A percentile compares a stretch with the other conserved stretches of the same genome.
phyloP scores from a whole-genome alignment of 2,329 filamentous ascomycete species.

The Sphaerulina vaccinii region DNA sequence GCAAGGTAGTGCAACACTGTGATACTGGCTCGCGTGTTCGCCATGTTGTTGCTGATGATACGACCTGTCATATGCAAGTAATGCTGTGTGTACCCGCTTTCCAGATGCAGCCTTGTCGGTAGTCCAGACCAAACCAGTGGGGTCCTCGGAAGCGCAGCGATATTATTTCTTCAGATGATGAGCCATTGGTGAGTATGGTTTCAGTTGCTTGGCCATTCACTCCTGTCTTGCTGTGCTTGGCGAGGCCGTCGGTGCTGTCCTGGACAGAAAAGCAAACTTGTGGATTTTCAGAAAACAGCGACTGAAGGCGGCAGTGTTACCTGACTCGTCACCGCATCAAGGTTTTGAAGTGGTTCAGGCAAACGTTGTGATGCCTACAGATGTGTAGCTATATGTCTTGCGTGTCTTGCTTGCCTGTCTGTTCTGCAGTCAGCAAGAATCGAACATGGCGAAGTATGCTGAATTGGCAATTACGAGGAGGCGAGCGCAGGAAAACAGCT shows the following conservation, averaged over 20 bases:
- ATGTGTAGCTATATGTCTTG: not conserved
- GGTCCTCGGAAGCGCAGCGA: too few species aligned
- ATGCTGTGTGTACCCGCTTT: not conserved
- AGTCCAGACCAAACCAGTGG: not conserved
- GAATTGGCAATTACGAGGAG: not conserved
- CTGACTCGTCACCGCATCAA: too few species aligned
- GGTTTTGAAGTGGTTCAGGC: not conserved
- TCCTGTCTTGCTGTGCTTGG: not conserved
- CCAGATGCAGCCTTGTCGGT: not conserved
- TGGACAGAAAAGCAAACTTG: not conserved
- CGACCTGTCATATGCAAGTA: not conserved
- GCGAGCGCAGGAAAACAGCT: not conserved
- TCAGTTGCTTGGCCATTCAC: not conserved
- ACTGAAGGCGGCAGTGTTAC: not conserved
- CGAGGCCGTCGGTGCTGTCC: not conserved
- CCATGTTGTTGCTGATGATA: not conserved
- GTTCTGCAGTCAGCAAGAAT: not conserved
- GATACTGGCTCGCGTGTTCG: slow-evolving; percentile 9
- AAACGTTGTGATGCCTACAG: not conserved
- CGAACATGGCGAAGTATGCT: not conserved
- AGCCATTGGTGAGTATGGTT: not conserved
- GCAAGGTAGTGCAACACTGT: slow-evolving; percentile 31
- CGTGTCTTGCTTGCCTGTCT: not conserved
- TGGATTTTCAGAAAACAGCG: not conserved
- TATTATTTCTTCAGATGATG: not conserved